These are phyloP conservation scores for Phlyctochytrium bullatum DNA, from an alignment of 192 early-diverging fungal species.

Conservation along the genomic window DNA sequence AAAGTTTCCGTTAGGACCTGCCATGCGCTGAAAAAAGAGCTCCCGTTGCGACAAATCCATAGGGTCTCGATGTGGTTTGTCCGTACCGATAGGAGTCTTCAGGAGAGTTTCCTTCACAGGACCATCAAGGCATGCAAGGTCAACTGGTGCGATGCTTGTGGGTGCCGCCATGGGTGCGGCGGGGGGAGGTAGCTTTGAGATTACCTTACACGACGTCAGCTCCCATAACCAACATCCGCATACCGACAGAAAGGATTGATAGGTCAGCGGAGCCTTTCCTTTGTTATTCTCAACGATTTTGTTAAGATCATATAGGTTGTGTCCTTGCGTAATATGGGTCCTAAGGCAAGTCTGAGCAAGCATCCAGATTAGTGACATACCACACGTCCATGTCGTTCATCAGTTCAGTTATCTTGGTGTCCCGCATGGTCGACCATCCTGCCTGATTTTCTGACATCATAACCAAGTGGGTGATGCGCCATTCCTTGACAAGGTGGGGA, in stretches of 20 bases:
- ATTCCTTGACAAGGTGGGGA: slow-evolving; percentile 9
- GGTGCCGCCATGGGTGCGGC: slow-evolving; percentile 9
- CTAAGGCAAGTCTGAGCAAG: not conserved
- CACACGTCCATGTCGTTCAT: too few species aligned
- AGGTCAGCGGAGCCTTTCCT: slow-evolving; percentile 18
- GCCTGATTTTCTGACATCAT: slow-evolving; percentile 7
- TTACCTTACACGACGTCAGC: not conserved
- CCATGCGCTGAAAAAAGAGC: not conserved
- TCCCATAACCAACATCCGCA: slow-evolving; percentile 3
- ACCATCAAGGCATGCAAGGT: slow-evolving; percentile 4
- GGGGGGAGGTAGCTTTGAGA: slow-evolving; percentile 4
- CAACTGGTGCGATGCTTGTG: not conserved
- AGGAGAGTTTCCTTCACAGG: not conserved
- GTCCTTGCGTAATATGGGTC: slow-evolving; percentile 6
- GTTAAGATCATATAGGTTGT: slow-evolving; percentile 21
- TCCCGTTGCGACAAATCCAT: not conserved
- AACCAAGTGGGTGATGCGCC: not conserved
- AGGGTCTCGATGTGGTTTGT: not conserved
- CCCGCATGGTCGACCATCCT: slow-evolving; percentile 5
- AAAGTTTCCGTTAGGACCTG: slow-evolving; percentile 6
- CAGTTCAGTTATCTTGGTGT: not conserved
- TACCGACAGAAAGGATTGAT: slow-evolving; percentile 4
- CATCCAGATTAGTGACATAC: too few species aligned
- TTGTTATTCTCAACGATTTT: slow-evolving; percentile 12
- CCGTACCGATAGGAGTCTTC: not conserved